Conservation (phyloP, 1,284 basidiomycete species). For the Pseudozyma pruni region DNA sequence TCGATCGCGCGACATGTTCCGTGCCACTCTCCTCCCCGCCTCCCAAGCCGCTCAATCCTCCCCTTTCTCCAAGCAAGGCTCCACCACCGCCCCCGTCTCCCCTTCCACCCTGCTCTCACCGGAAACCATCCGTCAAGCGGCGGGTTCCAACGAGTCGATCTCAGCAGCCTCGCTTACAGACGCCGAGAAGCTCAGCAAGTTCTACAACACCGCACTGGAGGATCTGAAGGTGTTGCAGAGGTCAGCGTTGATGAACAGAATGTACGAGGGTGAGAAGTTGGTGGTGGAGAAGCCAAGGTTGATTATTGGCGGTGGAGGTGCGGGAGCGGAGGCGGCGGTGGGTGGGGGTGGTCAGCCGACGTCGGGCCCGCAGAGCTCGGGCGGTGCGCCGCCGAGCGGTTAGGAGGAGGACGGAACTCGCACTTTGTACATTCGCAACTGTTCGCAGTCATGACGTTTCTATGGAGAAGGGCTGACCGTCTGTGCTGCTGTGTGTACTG, state of each 20-base stretch:
- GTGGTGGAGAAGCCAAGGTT: conserved; percentile 63
- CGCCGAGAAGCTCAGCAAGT: conserved; percentile 45
- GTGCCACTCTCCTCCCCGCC: conserved; percentile 52
- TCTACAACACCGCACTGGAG: conserved; percentile 58
- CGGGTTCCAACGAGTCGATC: conserved; percentile 20
- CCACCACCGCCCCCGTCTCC: conserved; percentile 48
- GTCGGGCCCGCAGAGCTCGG: conserved; percentile 39
- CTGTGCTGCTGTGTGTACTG: no score
- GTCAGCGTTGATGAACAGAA: conserved; percentile 62
- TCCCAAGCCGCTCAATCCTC: conserved; percentile 47
- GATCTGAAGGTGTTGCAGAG: conserved; percentile 64
- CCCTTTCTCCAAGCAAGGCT: conserved; percentile 57
- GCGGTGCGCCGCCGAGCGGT: conserved; percentile 39
- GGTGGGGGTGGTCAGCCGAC: conserved; percentile 51
- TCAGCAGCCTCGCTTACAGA: conserved; percentile 41
- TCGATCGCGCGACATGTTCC: conserved; percentile 65
- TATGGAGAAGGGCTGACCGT: no score
- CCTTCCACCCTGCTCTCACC: conserved; percentile 52
- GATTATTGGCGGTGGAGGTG: conserved; percentile 59
- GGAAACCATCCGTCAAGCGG: conserved; percentile 22
- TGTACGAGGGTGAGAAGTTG: conserved; percentile 66
- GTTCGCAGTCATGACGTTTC: no score
- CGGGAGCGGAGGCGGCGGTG: conserved; percentile 41
- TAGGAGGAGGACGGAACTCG: not conserved
- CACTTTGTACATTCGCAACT: not conserved